A percentile compares a stretch with the other conserved stretches of the same genome.
Evolutionary conservation across 139 green algal genomes (phyloP).

Genomic region (Micractinium sp.): DNA sequence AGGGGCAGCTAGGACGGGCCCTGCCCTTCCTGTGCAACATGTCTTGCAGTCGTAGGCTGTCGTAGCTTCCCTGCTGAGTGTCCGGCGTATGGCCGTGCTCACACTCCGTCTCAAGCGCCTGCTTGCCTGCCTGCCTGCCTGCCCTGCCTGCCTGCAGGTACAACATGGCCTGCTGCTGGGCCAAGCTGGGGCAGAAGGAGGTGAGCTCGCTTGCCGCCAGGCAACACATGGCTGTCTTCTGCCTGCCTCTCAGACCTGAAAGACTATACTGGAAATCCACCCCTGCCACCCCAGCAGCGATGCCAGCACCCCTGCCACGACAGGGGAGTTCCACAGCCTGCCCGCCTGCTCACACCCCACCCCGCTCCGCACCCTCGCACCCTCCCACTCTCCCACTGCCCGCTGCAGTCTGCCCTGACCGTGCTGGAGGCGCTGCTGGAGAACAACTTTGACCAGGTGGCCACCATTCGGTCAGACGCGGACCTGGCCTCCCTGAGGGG

Average conservation of each 20-base stretch:
- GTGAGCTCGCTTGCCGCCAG: neutral
- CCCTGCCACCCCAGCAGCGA: too few species aligned
- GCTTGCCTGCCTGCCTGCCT: neutral
- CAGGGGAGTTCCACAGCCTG: neutral
- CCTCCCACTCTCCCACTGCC: neutral
- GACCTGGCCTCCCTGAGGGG: constrained; percentile 59
- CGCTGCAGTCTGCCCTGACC: constrained; percentile 49
- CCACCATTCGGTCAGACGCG: constrained; percentile 54
- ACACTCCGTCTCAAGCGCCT: too few species aligned
- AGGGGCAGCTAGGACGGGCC: too few species aligned
- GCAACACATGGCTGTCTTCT: too few species aligned
- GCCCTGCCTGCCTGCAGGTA: constrained; percentile 20
- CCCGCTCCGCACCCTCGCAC: too few species aligned
- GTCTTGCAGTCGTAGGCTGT: too few species aligned
- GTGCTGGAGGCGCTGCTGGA: constrained; percentile 73
- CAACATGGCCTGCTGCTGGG: constrained; percentile 77
- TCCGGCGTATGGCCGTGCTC: too few species aligned
- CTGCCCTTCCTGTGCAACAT: too few species aligned
- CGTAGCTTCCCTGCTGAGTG: too few species aligned
- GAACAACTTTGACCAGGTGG: constrained; percentile 48
- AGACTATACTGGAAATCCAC: too few species aligned
- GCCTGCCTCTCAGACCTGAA: too few species aligned
- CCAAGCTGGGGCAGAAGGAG: constrained; percentile 53
- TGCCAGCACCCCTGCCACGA: neutral
- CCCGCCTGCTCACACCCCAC: too few species aligned